Base-by-base conservation (phyloP, 1,139 yeast genomes). In the Pichia inconspicua region DNA sequence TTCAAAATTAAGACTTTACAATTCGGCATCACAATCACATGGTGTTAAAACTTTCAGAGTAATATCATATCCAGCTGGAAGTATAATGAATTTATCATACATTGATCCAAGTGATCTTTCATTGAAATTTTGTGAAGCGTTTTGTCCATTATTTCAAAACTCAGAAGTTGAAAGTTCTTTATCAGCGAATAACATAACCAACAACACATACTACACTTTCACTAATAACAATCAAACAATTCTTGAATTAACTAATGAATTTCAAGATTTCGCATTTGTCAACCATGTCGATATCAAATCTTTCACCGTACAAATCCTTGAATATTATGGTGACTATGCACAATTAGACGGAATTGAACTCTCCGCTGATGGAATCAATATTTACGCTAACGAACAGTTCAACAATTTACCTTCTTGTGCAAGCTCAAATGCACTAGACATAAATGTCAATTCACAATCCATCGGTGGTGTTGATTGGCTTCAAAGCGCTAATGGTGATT, bases 51-150 rank as follows among this genome's bases (percentile, higher is more conserved):
- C 74, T 8, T 90, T 89, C 65, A 74, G 97, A 59, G 71, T 92
- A 22, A 70, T 84, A 45, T 80, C 96, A 0, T 71, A 76, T 49
- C 97, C 97, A 1, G 76, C 88, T 41, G 77, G 83, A 57, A 90
- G 97, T 56, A 90, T 90, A 54, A 85, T 92, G 96, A 92, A 92
- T 62, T 67, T 92, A 56, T 82, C 96, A 0, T 92, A 88, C 60
- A 69, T 84, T 35, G 94, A 90, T 61, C 95, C 95, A 3, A 56
- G 64, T 1, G 74, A 88, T 1, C 80, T 83, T 48, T 69, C 70
- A 30, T 45, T 78, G 8, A 61, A 68, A 5, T 68, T 66, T 55
- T 92, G 98, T 71, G 96, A 89, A 64, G 95, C 96, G 1, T 84
- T 78, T 75, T 92, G 98, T 65, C 95, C 97, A 0, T 66, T 84